Evolutionary conservation across 1,284 basidiomycete species (phyloP).

Genomic region (Gomphus sp.): DNA sequence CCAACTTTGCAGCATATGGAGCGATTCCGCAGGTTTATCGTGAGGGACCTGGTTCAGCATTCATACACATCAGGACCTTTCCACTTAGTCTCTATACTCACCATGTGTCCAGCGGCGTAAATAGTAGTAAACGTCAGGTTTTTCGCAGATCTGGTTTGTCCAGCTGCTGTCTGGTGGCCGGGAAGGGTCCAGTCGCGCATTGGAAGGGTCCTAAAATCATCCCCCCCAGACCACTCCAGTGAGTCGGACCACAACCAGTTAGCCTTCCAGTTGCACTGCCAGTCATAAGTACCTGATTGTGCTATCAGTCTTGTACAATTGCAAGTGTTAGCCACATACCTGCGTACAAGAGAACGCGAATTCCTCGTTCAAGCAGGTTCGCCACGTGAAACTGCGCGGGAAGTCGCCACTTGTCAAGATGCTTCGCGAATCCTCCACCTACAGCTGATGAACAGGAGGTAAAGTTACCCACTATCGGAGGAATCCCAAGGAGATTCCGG

Average conservation of each 20-base stretch:
- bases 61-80: background rate
- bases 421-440: constrained; percentile 26
- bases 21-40: constrained; percentile 48
- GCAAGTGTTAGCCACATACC: constrained; percentile 17
- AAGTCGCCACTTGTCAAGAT: constrained; percentile 25
- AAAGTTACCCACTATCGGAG: constrained; percentile 40
- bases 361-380: constrained; percentile 61
- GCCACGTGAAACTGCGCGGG: constrained; percentile 42
- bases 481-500: constrained; percentile 51
- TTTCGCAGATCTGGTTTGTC: constrained; percentile 45
- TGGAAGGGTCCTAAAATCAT: constrained; percentile 37
- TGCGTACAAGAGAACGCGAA: constrained; percentile 67
- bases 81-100: constrained; percentile 16
- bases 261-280: constrained; percentile 54
- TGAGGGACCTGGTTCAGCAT: constrained; percentile 27
- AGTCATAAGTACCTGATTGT: constrained; percentile 48
- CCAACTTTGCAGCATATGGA: constrained; percentile 47
- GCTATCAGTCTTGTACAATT: background rate
- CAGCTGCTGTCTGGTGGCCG: constrained; percentile 35
- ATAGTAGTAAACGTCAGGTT: constrained; percentile 58
- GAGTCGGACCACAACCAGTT: constrained; percentile 49
- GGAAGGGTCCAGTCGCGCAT: constrained; percentile 52
- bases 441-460: constrained; percentile 38
- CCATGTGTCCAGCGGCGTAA: constrained; percentile 57
- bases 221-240: constrained; percentile 60